Conservation (phyloP, 257 asterid genomes). For the Catharanthus roseus region DNA sequence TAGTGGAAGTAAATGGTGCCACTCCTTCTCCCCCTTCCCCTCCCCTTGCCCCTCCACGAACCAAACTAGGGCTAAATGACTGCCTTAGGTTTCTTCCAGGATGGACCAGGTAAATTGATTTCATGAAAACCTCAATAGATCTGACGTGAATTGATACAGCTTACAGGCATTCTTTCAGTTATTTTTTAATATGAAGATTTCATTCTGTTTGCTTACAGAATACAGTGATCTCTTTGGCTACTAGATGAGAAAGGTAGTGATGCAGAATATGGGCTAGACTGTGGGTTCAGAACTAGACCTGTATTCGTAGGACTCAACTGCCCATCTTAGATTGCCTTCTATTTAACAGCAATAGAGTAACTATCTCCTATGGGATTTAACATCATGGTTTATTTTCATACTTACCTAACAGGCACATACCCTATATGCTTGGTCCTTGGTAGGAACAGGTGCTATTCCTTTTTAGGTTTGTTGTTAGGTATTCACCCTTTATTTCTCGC, state of each 20-base stretch:
- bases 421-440: neutral
- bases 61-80: neutral
- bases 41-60: too few relatives aligned
- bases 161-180: neutral
- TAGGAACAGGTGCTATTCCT: neutral
- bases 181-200: neutral
- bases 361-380: neutral
- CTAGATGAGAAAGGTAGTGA: neutral
- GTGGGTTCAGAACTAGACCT: neutral
- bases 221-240: neutral
- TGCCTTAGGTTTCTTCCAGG: neutral
- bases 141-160: neutral
- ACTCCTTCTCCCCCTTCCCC: too few relatives aligned
- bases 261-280: neutral
- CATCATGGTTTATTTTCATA: neutral
- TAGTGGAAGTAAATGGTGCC: too few relatives aligned
- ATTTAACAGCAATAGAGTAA: too few relatives aligned
- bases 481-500: neutral
- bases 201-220: neutral
- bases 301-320: too few relatives aligned
- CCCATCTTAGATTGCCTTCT: too few relatives aligned
- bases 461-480: neutral
- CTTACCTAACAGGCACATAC: neutral
- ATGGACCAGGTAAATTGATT: neutral
- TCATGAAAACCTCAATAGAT: neutral